Evolutionary conservation across 257 asterid species (phyloP), one percentile per base, ranked within the genome.

Genomic region (Fraxinus excelsior): DNA sequence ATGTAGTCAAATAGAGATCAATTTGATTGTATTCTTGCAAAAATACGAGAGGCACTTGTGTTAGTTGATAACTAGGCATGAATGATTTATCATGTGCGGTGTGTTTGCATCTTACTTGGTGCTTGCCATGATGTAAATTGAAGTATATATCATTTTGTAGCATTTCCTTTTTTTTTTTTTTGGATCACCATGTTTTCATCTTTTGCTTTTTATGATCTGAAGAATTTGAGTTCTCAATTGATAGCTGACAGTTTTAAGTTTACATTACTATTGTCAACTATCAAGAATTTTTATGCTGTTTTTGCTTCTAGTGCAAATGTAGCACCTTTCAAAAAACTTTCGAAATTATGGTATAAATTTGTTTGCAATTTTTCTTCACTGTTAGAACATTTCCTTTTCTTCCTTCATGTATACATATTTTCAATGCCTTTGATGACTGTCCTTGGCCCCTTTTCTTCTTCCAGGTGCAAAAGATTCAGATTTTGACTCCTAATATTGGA

Each of bases 401-500:
- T 19, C 23, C 29, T 21, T 19, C 23, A 60, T 23, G 18, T 25
- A 8, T 60, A 60, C 29, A 60, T 21, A 21, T 7, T 60, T 56
- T 2, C 23, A 60, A 25, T 25, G 67, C 31, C 16, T 25, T 76
- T 14, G 21, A 25, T 34, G 6, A 21, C n/a, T 25, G 11, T 5
- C 11, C 44, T 53, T 49, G 71, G 16, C 74, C 77, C 53, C 72
- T 34, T 42, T 74, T 28, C 64, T 58, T 21, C 35, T 80, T 81
- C 80, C 94, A 96, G 99, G 94, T 96, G 83, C 97, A 96, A 79
- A 96, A 96, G 94, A 93, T 96, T 82, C 99, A 96, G 89, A 82
- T 74, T 79, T 84, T 96, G 95, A 96, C 98, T 25, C 93, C 98
- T 40, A 96, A 93, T 78, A 91, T 96, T 78, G 99, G 99, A 82